Evolutionary conservation across 768 basidiomycete genomes (phyloP), one percentile per base, ranked within the genome.

Genomic region (Dictyophora rubrovolvata): DNA sequence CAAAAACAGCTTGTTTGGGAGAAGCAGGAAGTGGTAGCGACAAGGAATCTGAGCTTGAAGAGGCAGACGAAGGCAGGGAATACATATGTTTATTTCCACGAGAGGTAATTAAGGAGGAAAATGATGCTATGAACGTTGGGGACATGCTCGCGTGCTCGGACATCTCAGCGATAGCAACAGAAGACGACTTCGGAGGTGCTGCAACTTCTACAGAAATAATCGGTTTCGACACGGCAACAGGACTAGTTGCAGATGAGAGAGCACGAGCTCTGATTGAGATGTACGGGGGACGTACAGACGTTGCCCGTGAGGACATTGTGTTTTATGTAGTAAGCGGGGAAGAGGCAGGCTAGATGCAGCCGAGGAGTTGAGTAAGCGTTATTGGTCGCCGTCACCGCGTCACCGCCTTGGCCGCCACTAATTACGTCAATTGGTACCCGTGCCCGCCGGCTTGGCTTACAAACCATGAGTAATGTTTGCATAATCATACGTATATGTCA

Each of bases 11-110:
- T 65, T 69, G 75, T 65, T 68, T 70, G 51, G 78, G 79, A 56
- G 75, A 80, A 46, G 81, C 77, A 7, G 81, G 79, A 51, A 84
- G 67, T 12, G 83, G 83, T 17, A 85, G 76, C 34, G 56, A 55
- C 51, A 57, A 35, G 9, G 61, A 51, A 53, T 76, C 75, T 8
- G 72, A 64, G 63, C 65, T 67, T 16, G 75, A 74, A 5, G 82
- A 78, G 18, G 79, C 75, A 16, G 72, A 70, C 33, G 80, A 76
- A 64, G 60, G 73, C 67, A 59, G 66, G 36, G 53, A 75, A 64
- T 59, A 77, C 37, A 51, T 23, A 37, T 53, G 55, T 22, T 33
- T 48, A 17, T 57, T 28, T 35, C 71, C 62, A 73, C 74, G 22
- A 74, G 72, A 53, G 72, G 68, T 61, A 73, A 20, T 73, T 60